Conservation (phyloP, 805 yeast species). For the Naumovozyma castellii region DNA sequence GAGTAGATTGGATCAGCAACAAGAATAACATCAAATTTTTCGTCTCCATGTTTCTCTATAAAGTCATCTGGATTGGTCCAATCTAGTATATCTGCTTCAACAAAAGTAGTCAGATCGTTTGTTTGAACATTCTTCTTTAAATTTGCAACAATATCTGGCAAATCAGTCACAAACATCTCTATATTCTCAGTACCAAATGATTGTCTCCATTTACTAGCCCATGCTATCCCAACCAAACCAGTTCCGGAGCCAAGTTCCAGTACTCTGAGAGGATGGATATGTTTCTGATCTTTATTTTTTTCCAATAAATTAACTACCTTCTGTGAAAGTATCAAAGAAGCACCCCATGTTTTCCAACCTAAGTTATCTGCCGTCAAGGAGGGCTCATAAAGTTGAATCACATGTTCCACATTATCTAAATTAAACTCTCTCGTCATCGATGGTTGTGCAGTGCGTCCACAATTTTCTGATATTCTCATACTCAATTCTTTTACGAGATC, state of each 20-base stretch:
- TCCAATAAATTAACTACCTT: constrained; percentile 33
- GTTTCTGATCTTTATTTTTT: constrained; percentile 6
- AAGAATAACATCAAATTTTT: constrained; percentile 49
- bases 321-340: constrained; percentile 60
- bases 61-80: constrained; percentile 60
- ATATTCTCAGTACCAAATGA: constrained; percentile 35
- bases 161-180: constrained; percentile 56
- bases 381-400: constrained; percentile 56
- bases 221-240: constrained; percentile 75
- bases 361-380: constrained; percentile 76
- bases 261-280: constrained; percentile 17
- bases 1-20: constrained; percentile 89
- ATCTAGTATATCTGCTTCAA: constrained; percentile 49
- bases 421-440: constrained; percentile 51
- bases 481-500: constrained; percentile 48
- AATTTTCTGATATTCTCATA: constrained; percentile 60
- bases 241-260: constrained; percentile 94
- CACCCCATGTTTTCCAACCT: constrained; percentile 95
- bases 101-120: constrained; percentile 35
- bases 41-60: constrained; percentile 21
- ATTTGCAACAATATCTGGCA: constrained; percentile 68
- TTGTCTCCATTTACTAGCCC: constrained; percentile 30
- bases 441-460: constrained; percentile 81
- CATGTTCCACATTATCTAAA: constrained; percentile 31
- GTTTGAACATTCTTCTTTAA: constrained; percentile 45